These are phyloP conservation scores for Alternaria gaisen DNA, from an alignment of 2,329 filamentous ascomycete species.

Conservation along the genomic window DNA sequence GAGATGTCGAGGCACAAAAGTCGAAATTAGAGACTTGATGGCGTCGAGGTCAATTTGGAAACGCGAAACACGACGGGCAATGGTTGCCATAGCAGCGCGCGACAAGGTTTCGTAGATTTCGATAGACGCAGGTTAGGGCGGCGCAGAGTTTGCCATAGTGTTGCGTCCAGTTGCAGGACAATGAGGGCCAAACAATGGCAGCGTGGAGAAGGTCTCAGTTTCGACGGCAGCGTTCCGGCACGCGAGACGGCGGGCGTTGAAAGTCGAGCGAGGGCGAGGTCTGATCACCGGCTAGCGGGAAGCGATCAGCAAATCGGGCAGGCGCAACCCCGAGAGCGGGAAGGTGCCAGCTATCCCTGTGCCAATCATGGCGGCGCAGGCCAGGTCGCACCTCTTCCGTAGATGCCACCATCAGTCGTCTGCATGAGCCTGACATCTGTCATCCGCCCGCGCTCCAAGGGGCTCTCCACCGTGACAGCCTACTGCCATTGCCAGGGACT, in stretches of 20 bases:
- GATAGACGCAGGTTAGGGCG: constrained; percentile 2
- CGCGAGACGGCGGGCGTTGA: constrained; percentile 20
- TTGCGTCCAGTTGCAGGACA: constrained; percentile 2
- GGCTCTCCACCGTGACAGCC: neutral
- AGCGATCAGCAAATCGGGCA: constrained; percentile 29
- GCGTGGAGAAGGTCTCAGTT: constrained; percentile 7
- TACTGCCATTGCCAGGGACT: neutral
- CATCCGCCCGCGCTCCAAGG: constrained; percentile 33
- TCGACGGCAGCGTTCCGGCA: constrained; percentile 7
- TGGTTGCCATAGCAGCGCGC: neutral
- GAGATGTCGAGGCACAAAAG: neutral
- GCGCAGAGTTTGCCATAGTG: constrained; percentile 6
- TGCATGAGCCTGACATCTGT: constrained; percentile 36
- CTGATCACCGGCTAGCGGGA: constrained; percentile 46
- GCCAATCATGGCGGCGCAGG: constrained; percentile 37
- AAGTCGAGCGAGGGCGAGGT: constrained; percentile 29
- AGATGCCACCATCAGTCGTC: constrained; percentile 32
- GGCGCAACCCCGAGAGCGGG: constrained; percentile 30
- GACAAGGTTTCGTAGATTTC: constrained; percentile 9
- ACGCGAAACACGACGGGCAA: neutral
- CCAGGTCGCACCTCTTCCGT: constrained; percentile 36
- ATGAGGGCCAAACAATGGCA: neutral
- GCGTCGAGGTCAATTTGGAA: constrained; percentile 6
- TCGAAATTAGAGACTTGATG: constrained; percentile 1
- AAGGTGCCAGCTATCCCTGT: constrained; percentile 38